Percentiles rank a stretch among this genome's conserved stretches.
Conservation (phyloP, 208 protist species). For the Herpetomonas samuelpessoai region DNA sequence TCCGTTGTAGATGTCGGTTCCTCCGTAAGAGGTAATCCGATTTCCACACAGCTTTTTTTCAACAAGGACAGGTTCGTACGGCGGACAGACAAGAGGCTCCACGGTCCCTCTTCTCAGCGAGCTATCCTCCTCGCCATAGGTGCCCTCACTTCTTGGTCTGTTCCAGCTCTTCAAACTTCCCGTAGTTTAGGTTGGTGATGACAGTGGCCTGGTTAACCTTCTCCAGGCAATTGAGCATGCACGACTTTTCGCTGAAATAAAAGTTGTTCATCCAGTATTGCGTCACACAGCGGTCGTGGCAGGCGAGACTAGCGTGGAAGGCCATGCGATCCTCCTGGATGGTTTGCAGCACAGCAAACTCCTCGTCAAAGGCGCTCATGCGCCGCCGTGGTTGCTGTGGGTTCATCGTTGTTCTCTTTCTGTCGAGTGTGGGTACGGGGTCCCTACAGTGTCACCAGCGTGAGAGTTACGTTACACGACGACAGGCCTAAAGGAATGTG, state of each 20-base stretch:
- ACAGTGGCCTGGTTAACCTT: slow-evolving; percentile 82
- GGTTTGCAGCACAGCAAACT: slow-evolving; percentile 77
- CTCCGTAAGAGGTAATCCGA: too few species aligned
- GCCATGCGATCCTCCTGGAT: slow-evolving; percentile 91
- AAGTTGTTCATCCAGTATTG: slow-evolving; percentile 84
- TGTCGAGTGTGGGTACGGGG: too few species aligned
- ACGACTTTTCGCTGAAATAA: slow-evolving; percentile 65
- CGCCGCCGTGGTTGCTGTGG: slow-evolving; percentile 28
- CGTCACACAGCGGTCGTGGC: slow-evolving; percentile 78
- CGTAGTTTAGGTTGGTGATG: slow-evolving; percentile 85
- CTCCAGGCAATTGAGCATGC: slow-evolving; percentile 89
- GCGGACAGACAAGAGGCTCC: too few species aligned
- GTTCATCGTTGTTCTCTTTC: too few species aligned
- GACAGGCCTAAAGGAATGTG: too few species aligned
- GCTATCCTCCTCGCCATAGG: neutral
- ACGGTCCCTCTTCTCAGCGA: too few species aligned
- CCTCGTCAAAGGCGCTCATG: slow-evolving; percentile 63
- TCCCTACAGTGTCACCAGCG: too few species aligned
- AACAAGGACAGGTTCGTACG: too few species aligned
- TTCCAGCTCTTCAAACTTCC: slow-evolving; percentile 67
- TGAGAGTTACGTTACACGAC: too few species aligned
- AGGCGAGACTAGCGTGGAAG: slow-evolving; percentile 58
- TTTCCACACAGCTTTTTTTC: too few species aligned
- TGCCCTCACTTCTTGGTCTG: slow-evolving; percentile 9
- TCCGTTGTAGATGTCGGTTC: too few species aligned